Base-by-base conservation (phyloP, 768 basidiomycete species). In the Pisolithus microcarpus region DNA sequence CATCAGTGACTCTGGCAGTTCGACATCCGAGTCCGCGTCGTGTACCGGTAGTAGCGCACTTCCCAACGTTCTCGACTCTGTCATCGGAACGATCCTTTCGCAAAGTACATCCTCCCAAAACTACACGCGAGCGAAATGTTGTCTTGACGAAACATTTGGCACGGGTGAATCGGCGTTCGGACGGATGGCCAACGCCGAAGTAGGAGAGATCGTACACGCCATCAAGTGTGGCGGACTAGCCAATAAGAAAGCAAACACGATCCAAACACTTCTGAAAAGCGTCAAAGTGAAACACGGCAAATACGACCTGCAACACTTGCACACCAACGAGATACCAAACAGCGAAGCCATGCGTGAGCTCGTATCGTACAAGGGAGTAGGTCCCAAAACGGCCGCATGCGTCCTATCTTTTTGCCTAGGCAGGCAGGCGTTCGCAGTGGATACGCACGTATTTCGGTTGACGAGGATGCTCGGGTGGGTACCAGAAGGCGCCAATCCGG, bases 351-450 rank as follows among this genome's bases (percentile, higher is more conserved):
- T 81, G 80, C 62, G 70, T 54, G 80, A 78, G 54, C 71, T 83
- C 24, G 73, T 80, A 13, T 73, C 78, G 4, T 77, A 77, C 50
- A 64, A 73, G 28, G 81, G 81, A 1, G 80, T 84, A 9, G 80
- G 81, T 1, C 81, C 79, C 1, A 82, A 82, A 64, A 82, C 80
- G 1, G 81, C 80, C 1, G 77, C 81, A 1, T 83, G 81, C 52
- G 81, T 84, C 0, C 63, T 82, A 11, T 68, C 81, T 21, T 81
- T 83, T 61, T 80, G 79, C 55, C 68, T 84, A 7, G 79, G 76
- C 5, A 69, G 81, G n/a, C 70, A 77, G 42, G 77, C 78, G 0
- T 82, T 83, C 50, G 79, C 82, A 0, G 82, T 84, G 45, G 81
- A 84, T 53, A 84, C 82, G 7, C 81, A 82, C 53, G 75, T 84